A percentile compares a stretch with the other conserved stretches of the same genome.
Conservation (phyloP, 768 basidiomycete genomes). For the Rhodosporidiobolus sp. region DNA sequence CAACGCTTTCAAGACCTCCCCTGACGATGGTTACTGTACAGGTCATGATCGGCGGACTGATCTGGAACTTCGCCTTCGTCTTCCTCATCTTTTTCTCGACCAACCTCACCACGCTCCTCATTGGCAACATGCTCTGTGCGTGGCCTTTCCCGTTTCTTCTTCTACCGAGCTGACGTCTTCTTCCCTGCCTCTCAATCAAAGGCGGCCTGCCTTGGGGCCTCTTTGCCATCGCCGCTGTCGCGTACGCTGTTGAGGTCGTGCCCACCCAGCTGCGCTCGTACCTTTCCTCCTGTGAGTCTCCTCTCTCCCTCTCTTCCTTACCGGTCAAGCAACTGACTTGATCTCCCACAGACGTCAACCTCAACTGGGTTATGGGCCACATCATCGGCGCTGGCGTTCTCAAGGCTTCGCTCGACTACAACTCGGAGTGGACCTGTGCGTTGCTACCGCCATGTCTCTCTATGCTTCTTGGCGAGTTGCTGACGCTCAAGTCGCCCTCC, state of each 20-base stretch:
- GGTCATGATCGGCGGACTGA: background rate
- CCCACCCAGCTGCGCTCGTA: background rate
- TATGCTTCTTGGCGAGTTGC: background rate
- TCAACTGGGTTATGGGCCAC: background rate
- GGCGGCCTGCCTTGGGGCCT: background rate
- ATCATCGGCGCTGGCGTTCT: background rate
- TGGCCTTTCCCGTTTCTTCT: background rate
- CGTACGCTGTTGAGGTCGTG: background rate
- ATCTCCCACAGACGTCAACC: no score
- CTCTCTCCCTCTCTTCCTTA: no score
- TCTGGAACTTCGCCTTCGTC: background rate
- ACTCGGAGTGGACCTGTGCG: background rate
- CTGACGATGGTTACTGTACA: no score
- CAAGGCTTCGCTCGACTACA: background rate
- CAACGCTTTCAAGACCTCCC: no score
- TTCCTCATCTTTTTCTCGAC: constrained; percentile 1
- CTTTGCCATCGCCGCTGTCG: background rate
- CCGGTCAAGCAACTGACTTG: no score
- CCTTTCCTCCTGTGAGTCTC: background rate
- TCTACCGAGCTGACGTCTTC: background rate
- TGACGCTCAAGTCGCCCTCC: background rate
- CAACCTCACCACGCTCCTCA: background rate
- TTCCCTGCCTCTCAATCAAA: background rate
- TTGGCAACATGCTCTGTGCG: background rate
- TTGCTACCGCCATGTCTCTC: no score